Percentiles rank a stretch among this genome's conserved stretches.
Evolutionary conservation across 2,329 filamentous ascomycete species (phyloP).

Genomic region (Leptographium procerum): DNA sequence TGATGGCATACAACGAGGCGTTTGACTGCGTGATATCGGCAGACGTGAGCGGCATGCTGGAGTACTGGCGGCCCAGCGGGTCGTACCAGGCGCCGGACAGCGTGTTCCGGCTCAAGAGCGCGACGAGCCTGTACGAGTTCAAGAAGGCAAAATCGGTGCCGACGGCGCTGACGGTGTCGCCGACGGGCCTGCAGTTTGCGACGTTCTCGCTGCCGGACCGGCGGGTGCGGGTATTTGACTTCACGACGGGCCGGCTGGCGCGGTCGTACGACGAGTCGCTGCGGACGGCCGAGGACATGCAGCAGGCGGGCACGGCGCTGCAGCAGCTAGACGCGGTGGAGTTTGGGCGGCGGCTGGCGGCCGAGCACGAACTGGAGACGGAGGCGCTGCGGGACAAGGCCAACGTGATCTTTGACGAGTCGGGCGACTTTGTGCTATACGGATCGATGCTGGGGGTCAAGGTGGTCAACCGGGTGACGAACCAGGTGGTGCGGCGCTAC

Average conservation of each 20-base stretch:
- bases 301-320: constrained; percentile 76
- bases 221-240: constrained; percentile 89
- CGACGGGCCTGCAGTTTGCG: constrained; percentile 74
- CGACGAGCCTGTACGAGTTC: constrained; percentile 91
- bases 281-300: constrained; percentile 81
- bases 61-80: constrained; percentile 82
- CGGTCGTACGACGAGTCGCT: constrained; percentile 94
- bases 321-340: constrained; percentile 81
- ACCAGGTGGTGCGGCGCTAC: constrained; percentile 81
- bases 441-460: constrained; percentile 88
- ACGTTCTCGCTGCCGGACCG: constrained; percentile 88
- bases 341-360: constrained; percentile 76
- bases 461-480: constrained; percentile 91
- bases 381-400: constrained; percentile 52
- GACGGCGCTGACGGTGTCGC: constrained; percentile 72
- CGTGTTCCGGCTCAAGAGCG: constrained; percentile 87
- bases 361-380: constrained; percentile 70
- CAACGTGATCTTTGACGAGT: constrained; percentile 93
- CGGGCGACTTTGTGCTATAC: constrained; percentile 87
- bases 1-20: constrained; percentile 81
- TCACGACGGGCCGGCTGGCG: constrained; percentile 75
- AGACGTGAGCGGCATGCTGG: constrained; percentile 85
- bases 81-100: constrained; percentile 83
- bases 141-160: constrained; percentile 88
- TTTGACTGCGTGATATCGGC: constrained; percentile 87